Evolutionary conservation across 2,329 filamentous ascomycete genomes (phyloP), one percentile per base, ranked within the genome.

Genomic region (Aspergillus glaucus): DNA sequence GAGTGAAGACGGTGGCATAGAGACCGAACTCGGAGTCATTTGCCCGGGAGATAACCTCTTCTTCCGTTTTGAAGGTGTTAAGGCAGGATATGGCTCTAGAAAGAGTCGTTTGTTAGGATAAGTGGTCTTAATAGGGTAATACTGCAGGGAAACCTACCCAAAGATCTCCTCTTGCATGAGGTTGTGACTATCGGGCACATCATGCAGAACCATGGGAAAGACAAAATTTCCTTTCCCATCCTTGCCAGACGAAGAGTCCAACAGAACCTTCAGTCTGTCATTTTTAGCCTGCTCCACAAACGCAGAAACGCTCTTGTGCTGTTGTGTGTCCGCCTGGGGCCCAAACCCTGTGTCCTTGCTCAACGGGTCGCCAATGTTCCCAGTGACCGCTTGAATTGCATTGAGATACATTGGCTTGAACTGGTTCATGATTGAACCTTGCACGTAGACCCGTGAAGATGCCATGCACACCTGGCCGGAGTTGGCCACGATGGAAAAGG

Each of bases 151-250:
- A n/a, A 15, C 36, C 14, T 19, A 37, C 36, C 72, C 71, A 50
- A 74, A 73, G 22, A 72, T 61, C 53, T 73, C 70, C 43, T 72
- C 69, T 22, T 51, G 57, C 54, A 65, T 61, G 32, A 71, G 26
- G 17, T 51, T 51, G 40, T 64, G 57, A 21, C 55, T 48, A 17
- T 52, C 51, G 43, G 75, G 80, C 58, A 91, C 87, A 65, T 88
- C 81, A 70, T 79, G 82, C 78, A 77, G 88, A 74, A 92, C 88
- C 63, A 87, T 91, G 30, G 88, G 88, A 77, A 90, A 76, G 71
- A 92, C 90, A 76, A 90, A 92, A 80, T 42, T 24, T 15, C 39
- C 87, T 91, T 55, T 42, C 22, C 22, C 22, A 22, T 24, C 12
- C 19, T 17, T 37, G 3, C 4, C 36, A 15, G 36, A 19, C 36